These are phyloP conservation scores for Lycium barbarum DNA, from an alignment of 257 asterid genomes.

Conservation along the genomic window DNA sequence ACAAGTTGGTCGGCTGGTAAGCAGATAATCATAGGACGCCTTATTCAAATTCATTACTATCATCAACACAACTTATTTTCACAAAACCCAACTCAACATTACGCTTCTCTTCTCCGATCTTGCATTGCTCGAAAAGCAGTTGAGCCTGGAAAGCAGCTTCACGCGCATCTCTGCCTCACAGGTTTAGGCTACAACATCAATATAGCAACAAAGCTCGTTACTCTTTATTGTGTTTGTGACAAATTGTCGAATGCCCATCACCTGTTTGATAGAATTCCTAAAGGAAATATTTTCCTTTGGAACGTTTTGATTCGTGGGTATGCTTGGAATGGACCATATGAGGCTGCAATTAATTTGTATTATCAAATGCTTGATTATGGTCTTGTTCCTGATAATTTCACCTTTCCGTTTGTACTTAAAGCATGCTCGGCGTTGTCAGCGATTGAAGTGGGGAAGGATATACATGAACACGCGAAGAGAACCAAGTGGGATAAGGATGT, in stretches of 20 bases:
- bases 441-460: constrained; percentile 48
- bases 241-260: constrained; percentile 48
- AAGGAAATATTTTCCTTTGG: constrained; percentile 62
- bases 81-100: constrained; percentile 34
- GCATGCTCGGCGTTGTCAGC: constrained; percentile 63
- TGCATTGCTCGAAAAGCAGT: constrained; percentile 49
- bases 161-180: constrained; percentile 49
- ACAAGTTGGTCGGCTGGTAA: constrained; percentile 1
- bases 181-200: constrained; percentile 44
- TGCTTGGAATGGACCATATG: constrained; percentile 69
- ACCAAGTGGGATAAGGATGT: constrained; percentile 61
- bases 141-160: constrained; percentile 65
- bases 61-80: neutral
- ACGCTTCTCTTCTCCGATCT: constrained; percentile 52
- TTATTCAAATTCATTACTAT: constrained; percentile 28
- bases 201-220: constrained; percentile 63
- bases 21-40: neutral
- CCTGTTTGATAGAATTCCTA: constrained; percentile 66
- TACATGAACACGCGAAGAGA: constrained; percentile 50
- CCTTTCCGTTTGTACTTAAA: constrained; percentile 64
- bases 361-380: constrained; percentile 52
- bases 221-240: constrained; percentile 51
- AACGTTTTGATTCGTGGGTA: constrained; percentile 69
- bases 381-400: constrained; percentile 60
- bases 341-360: constrained; percentile 52